Conservation (phyloP, 352 stramenopile species). For the Phytophthora podocarpi region DNA sequence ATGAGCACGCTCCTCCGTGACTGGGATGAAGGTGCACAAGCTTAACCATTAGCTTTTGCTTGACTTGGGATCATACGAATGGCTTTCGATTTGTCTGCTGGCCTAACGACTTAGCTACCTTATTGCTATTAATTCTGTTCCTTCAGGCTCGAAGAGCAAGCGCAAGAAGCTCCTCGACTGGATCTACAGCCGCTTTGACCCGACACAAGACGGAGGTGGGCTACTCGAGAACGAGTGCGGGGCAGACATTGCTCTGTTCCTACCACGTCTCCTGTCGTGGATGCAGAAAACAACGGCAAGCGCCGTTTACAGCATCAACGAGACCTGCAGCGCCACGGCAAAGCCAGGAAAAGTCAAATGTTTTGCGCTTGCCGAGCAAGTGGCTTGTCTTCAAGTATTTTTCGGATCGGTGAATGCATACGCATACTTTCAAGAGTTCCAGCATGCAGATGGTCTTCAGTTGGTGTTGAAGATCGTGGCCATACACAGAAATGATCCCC, state of each 20-base stretch:
- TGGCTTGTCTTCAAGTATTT: conserved; percentile 58
- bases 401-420: conserved; percentile 43
- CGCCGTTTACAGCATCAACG: not conserved
- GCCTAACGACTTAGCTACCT: not conserved
- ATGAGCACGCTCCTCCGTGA: conserved; percentile 60
- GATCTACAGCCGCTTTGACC: conserved; percentile 43
- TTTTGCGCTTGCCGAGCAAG: conserved; percentile 50
- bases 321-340: conserved; percentile 5
- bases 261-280: conserved; percentile 69
- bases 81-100: not conserved
- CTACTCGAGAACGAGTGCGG: conserved; percentile 54
- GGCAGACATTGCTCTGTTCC: conserved; percentile 51
- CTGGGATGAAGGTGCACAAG: conserved; percentile 68
- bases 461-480: conserved; percentile 52
- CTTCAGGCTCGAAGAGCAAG: conserved; percentile 48
- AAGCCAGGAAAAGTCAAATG: conserved; percentile 12
- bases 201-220: conserved; percentile 13
- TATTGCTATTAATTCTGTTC: conserved; percentile 2
- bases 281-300: conserved; percentile 54
- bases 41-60: not conserved
- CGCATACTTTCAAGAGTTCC: conserved; percentile 54
- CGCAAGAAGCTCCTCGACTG: conserved; percentile 63
- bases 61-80: not conserved
- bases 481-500: conserved; percentile 9
- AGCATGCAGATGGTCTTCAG: conserved; percentile 53